Evolutionary conservation across 2,329 filamentous ascomycete genomes (phyloP).

Genomic region (Paracoccidioides lutzii): DNA sequence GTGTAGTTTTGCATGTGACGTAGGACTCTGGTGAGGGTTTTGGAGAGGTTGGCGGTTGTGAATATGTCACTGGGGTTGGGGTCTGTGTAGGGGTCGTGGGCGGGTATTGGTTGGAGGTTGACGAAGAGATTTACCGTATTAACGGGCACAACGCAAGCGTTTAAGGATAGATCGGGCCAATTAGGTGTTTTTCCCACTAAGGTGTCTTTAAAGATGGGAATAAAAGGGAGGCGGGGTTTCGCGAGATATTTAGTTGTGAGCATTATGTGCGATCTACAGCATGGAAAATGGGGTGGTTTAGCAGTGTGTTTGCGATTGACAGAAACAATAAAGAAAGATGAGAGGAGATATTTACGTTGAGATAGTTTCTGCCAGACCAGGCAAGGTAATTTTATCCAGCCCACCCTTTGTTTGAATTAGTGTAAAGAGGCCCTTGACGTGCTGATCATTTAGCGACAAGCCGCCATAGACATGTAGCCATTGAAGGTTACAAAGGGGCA

Average conservation of each 20-base stretch:
- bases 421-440: constrained; percentile 17
- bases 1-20: constrained; percentile 18
- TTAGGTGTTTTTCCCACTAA: constrained; percentile 10
- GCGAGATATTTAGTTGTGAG: constrained; percentile 15
- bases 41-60: constrained; percentile 2
- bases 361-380: constrained; percentile 25
- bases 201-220: constrained; percentile 13
- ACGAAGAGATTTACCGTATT: not conserved
- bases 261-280: constrained; percentile 14
- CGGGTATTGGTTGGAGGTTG: not conserved
- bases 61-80: constrained; percentile 1
- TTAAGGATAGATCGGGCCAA: constrained; percentile 7
- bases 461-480: constrained; percentile 18
- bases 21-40: constrained; percentile 10
- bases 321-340: not conserved
- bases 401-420: constrained; percentile 26
- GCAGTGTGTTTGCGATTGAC: not conserved
- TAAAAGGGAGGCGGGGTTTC: constrained; percentile 15
- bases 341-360: constrained; percentile 23
- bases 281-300: not conserved
- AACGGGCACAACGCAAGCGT: constrained; percentile 4
- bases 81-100: not conserved
- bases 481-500: constrained; percentile 16
- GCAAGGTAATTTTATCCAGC: constrained; percentile 22
- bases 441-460: constrained; percentile 15